Conservation (phyloP, 345 rosid genomes). For the Aurinia saxatilis region DNA sequence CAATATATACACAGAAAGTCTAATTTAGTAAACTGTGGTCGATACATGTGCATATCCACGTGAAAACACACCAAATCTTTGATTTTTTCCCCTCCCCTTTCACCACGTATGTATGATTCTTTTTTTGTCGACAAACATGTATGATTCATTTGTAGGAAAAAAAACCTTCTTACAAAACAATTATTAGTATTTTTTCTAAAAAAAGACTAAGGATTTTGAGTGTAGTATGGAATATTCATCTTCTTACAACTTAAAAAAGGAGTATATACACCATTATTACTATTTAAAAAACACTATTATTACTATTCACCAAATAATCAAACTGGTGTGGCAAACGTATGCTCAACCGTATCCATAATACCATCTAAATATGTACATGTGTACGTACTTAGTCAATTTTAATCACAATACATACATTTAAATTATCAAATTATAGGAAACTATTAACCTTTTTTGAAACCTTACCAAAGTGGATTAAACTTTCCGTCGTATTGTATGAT, state of each 20-base stretch:
- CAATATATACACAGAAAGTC: not conserved
- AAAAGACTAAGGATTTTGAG: too few species aligned
- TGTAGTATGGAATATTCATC: too few species aligned
- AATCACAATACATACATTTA: not conserved
- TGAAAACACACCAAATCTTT: constrained; percentile 14
- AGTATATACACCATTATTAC: too few species aligned
- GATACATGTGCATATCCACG: constrained; percentile 26
- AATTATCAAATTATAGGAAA: not conserved
- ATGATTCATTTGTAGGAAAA: too few species aligned
- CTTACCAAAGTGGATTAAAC: not conserved
- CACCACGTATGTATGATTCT: too few species aligned
- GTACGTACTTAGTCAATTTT: not conserved
- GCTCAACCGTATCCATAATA: constrained; percentile 14
- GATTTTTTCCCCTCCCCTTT: too few species aligned
- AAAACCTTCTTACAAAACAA: too few species aligned
- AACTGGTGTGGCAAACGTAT: constrained; percentile 17
- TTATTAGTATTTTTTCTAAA: too few species aligned
- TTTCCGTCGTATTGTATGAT: not conserved
- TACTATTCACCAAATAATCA: too few species aligned
- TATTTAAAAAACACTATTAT: too few species aligned
- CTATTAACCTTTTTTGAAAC: not conserved
- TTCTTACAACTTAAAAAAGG: not conserved
- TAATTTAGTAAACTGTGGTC: constrained; percentile 1
- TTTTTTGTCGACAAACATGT: too few species aligned
- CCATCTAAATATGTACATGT: not conserved